Conservation (phyloP, 345 rosid genomes). For the Stellera chamaejasme region DNA sequence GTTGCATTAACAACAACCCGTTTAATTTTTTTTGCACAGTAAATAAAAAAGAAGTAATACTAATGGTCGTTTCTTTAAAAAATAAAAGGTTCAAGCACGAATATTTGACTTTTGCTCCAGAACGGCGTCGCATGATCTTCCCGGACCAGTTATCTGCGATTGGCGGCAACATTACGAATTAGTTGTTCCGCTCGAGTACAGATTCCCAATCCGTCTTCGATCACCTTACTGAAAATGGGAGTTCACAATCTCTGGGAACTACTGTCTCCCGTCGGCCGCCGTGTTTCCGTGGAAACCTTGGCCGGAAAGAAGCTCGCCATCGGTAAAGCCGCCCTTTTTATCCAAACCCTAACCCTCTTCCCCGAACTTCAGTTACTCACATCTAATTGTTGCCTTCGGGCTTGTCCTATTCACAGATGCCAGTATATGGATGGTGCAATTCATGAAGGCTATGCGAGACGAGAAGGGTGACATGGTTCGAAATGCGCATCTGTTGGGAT, state of each 20-base stretch:
- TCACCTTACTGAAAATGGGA: slow-evolving; percentile 30
- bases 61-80: not conserved
- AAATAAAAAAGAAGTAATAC: too few species aligned
- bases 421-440: slow-evolving; percentile 96
- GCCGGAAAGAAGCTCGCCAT: slow-evolving; percentile 81
- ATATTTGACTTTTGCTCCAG: not conserved
- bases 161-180: slow-evolving; percentile 8
- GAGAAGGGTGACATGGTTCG: slow-evolving; percentile 93
- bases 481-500: slow-evolving; percentile 84
- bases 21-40: too few species aligned
- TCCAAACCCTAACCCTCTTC: slow-evolving; percentile 10
- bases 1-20: too few species aligned
- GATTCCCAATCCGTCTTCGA: too few species aligned
- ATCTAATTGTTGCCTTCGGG: not conserved
- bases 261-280: slow-evolving; percentile 86
- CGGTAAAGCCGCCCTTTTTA: slow-evolving; percentile 25
- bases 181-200: too few species aligned
- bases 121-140: not conserved
- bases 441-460: slow-evolving; percentile 97
- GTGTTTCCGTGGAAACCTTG: slow-evolving; percentile 92
- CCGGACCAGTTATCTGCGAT: not conserved
- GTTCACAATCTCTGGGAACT: slow-evolving; percentile 84
- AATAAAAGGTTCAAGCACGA: too few species aligned
- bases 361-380: not conserved
- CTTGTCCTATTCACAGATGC: slow-evolving; percentile 44